phyloP scores from a whole-genome alignment of 1,284 basidiomycete genomes.

The Apiotrichum siamense region DNA sequence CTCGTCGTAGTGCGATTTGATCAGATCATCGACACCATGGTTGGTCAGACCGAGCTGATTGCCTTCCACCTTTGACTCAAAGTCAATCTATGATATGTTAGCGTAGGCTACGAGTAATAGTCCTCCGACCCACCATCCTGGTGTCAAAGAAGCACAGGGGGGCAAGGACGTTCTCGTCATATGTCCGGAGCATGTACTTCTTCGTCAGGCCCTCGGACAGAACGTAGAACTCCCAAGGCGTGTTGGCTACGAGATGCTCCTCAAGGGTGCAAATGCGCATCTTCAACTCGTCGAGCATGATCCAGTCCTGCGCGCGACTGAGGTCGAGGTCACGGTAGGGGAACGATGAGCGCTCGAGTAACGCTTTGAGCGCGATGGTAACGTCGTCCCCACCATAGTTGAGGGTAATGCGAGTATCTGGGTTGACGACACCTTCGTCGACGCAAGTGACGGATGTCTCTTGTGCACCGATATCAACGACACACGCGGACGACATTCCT shows the following conservation, averaged over 20 bases:
- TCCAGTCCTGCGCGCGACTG: slow-evolving; percentile 72
- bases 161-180: slow-evolving; percentile 92
- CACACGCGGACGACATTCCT: slow-evolving; percentile 87
- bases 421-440: slow-evolving; percentile 83
- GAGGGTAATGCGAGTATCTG: slow-evolving; percentile 82
- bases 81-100: slow-evolving; percentile 59
- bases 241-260: slow-evolving; percentile 82
- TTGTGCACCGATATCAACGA: slow-evolving; percentile 87
- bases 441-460: slow-evolving; percentile 85
- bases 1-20: slow-evolving; percentile 42
- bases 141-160: slow-evolving; percentile 95
- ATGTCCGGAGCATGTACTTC: slow-evolving; percentile 85
- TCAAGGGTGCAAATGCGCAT: slow-evolving; percentile 70
- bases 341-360: slow-evolving; percentile 75
- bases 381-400: slow-evolving; percentile 91
- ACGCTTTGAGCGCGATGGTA: slow-evolving; percentile 75
- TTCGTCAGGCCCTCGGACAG: slow-evolving; percentile 69
- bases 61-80: slow-evolving; percentile 61
- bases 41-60: slow-evolving; percentile 28
- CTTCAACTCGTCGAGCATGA: slow-evolving; percentile 82
- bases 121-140: slow-evolving; percentile 74
- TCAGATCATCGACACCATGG: slow-evolving; percentile 43
- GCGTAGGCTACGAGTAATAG: too few relatives aligned
- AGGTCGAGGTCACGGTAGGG: slow-evolving; percentile 82
- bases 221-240: slow-evolving; percentile 82